phyloP scores from a whole-genome alignment of 2,329 filamentous ascomycete species.

The Capronia americana region DNA sequence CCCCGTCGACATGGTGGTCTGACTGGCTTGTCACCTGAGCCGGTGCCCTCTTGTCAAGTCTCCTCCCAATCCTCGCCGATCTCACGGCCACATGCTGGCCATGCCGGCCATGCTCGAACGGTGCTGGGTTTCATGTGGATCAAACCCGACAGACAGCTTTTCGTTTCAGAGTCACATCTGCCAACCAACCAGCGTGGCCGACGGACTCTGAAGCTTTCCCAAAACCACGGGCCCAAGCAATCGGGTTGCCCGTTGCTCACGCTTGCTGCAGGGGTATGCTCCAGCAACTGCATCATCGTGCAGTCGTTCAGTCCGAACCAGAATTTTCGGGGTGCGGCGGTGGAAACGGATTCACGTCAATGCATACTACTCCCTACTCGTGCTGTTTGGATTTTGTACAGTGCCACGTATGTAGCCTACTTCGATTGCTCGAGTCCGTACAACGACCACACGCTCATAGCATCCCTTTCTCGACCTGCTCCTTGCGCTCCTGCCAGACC shows the following conservation, averaged over 20 bases:
- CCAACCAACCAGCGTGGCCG: slow-evolving; percentile 28
- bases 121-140: slow-evolving; percentile 1
- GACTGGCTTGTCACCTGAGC: slow-evolving; percentile 33
- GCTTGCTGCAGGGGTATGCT: slow-evolving; percentile 24
- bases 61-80: slow-evolving; percentile 5
- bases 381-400: slow-evolving; percentile 1
- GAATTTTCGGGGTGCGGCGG: not conserved
- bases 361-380: not conserved
- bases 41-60: not conserved
- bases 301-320: slow-evolving; percentile 13
- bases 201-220: slow-evolving; percentile 12
- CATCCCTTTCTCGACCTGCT: slow-evolving; percentile 90
- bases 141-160: slow-evolving; percentile 12
- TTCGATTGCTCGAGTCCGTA: not conserved
- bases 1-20: slow-evolving; percentile 20
- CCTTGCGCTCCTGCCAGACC: slow-evolving; percentile 93
- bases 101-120: not conserved
- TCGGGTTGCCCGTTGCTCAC: slow-evolving; percentile 20
- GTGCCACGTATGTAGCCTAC: not conserved
- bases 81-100: slow-evolving; percentile 12
- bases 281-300: slow-evolving; percentile 28
- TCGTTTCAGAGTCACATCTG: slow-evolving; percentile 32
- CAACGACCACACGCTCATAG: slow-evolving; percentile 59
- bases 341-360: not conserved
- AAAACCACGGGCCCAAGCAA: slow-evolving; percentile 20